phyloP scores from a whole-genome alignment of 768 basidiomycete genomes.

The Amanita pallidorosea region DNA sequence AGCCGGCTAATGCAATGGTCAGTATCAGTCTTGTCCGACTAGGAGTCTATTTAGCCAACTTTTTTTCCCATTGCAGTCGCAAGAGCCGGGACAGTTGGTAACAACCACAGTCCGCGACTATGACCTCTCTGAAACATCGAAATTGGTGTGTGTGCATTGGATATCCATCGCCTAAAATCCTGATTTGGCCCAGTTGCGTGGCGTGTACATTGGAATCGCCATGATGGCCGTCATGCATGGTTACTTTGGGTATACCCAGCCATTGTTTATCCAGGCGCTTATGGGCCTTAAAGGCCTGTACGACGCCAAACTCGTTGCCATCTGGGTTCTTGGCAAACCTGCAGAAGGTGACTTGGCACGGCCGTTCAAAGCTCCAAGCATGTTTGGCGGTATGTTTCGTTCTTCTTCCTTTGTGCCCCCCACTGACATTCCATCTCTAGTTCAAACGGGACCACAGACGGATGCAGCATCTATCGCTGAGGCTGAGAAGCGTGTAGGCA shows the following conservation, averaged over 20 bases:
- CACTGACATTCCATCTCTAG: constrained; percentile 2
- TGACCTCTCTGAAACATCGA: constrained; percentile 80
- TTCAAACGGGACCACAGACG: constrained; percentile 43
- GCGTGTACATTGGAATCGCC: constrained; percentile 62
- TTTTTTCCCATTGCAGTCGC: constrained; percentile 25
- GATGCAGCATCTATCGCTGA: constrained; percentile 81
- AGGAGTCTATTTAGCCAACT: not conserved
- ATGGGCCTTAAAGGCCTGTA: constrained; percentile 91
- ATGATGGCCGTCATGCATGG: constrained; percentile 92
- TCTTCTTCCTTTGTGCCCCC: not conserved
- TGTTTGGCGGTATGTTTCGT: constrained; percentile 55
- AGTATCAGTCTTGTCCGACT: constrained; percentile 12
- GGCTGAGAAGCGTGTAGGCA: constrained; percentile 79
- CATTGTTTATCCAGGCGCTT: constrained; percentile 88
- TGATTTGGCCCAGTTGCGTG: constrained; percentile 37
- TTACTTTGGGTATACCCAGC: constrained; percentile 94
- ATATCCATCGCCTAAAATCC: not conserved
- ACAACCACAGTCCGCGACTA: constrained; percentile 94
- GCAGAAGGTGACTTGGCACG: constrained; percentile 83
- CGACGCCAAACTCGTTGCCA: constrained; percentile 75
- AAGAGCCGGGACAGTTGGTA: constrained; percentile 61
- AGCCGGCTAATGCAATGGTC: constrained; percentile 68
- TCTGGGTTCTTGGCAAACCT: constrained; percentile 71
- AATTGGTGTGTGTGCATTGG: constrained; percentile 38
- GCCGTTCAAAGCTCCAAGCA: constrained; percentile 70